Percentiles rank a stretch among this genome's conserved stretches.
phyloP scores from a whole-genome alignment of 177 flowering plant species.

The Vitis hybrid region DNA sequence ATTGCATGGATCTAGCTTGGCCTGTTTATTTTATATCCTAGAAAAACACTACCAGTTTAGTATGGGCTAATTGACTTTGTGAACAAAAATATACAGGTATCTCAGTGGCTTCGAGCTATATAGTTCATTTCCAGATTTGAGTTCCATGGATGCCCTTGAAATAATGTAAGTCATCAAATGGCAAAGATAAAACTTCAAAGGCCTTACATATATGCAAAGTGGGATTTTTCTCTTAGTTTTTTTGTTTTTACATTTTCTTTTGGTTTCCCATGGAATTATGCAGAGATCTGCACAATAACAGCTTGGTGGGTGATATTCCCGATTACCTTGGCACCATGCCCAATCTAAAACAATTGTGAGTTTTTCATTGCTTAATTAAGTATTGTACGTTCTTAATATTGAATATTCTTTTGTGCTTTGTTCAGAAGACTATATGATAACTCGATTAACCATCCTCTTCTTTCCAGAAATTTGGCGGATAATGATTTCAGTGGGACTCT shows the following conservation, averaged over 20 bases:
- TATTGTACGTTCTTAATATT: background rate
- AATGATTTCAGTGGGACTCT: slow-evolving; percentile 29
- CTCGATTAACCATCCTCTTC: background rate
- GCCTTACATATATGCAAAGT: too few relatives aligned
- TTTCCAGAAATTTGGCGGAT: slow-evolving; percentile 31
- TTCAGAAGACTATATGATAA: background rate
- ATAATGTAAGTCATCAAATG: slow-evolving; percentile 38
- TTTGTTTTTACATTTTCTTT: background rate
- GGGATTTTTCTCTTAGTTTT: background rate
- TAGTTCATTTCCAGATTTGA: slow-evolving; percentile 40
- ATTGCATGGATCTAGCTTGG: background rate
- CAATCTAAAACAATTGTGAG: slow-evolving; percentile 37
- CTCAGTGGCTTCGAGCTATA: slow-evolving; percentile 32
- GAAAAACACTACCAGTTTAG: too few relatives aligned
- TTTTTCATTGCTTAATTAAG: background rate
- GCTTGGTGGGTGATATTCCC: slow-evolving; percentile 36
- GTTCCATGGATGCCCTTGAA: slow-evolving; percentile 47
- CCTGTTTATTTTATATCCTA: background rate
- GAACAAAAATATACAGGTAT: slow-evolving; percentile 23
- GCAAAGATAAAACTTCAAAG: too few relatives aligned
- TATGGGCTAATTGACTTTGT: background rate
- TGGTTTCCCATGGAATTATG: background rate
- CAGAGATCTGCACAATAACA: slow-evolving; percentile 47
- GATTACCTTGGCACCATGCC: slow-evolving; percentile 39
- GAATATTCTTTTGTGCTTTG: background rate